Evolutionary conservation across 1,139 yeast species (phyloP).

Genomic region (Blastobotrys illinoisensis): DNA sequence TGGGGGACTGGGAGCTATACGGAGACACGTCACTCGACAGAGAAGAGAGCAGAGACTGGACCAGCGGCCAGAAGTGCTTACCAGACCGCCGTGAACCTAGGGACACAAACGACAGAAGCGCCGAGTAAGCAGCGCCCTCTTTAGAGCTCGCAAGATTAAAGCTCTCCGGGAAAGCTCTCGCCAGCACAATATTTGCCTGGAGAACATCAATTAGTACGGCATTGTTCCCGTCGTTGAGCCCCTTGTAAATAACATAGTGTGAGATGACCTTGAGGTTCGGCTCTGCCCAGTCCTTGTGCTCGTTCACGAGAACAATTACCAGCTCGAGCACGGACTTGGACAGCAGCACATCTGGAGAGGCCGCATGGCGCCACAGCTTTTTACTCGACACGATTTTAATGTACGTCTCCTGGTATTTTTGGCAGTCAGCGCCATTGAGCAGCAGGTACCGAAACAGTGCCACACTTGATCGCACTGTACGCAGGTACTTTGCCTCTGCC

Average conservation of each 20-base stretch:
- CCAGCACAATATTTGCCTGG: conserved; percentile 25
- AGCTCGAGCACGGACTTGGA: conserved; percentile 21
- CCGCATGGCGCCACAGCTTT: conserved; percentile 28
- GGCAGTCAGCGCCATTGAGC: conserved; percentile 16
- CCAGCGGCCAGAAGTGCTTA: conserved; percentile 27
- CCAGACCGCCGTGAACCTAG: conserved; percentile 24
- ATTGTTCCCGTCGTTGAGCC: conserved; percentile 26
- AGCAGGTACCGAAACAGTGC: conserved; percentile 45
- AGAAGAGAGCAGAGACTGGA: conserved; percentile 21
- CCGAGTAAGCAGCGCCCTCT: conserved; percentile 14
- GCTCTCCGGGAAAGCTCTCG: conserved; percentile 23
- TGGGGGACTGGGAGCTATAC: conserved; percentile 14
- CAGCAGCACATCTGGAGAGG: conserved; percentile 23
- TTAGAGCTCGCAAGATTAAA: conserved; percentile 25
- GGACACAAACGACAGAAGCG: conserved; percentile 17
- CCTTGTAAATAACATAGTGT: conserved; percentile 26
- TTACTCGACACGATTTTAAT: conserved; percentile 18
- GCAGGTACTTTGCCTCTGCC: conserved; percentile 56
- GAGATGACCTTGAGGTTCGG: conserved; percentile 23
- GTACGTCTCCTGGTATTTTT: conserved; percentile 14
- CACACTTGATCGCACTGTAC: conserved; percentile 52
- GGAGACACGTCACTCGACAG: conserved; percentile 21
- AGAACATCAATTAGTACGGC: conserved; percentile 26
- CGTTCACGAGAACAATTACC: conserved; percentile 15
- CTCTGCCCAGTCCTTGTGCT: conserved; percentile 17